Evolutionary conservation across 2,329 filamentous ascomycete genomes (phyloP), one percentile per base, ranked within the genome.

Genomic region (Pyrenochaeta sp.): DNA sequence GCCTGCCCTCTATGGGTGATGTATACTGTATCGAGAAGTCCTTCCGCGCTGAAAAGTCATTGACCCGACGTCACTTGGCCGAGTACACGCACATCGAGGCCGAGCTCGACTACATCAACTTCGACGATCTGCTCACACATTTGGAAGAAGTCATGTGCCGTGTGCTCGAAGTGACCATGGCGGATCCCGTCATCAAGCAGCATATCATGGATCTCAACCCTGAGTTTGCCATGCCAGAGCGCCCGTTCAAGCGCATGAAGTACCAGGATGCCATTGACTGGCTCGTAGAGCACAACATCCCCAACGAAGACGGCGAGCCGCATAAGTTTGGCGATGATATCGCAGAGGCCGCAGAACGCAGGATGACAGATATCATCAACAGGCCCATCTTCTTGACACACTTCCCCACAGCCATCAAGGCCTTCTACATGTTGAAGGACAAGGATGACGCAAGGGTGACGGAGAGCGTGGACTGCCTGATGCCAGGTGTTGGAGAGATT

Each of bases 11-110:
- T 37, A 81, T 97, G 63, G 94, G 94, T 60, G 90, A 96, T 69
- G 91, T 96, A 39, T 99, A 95, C 82, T 97, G 93, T 71, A 93
- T 99, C 64, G 92, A 96, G 74, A 96, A 96, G 73, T 97, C 93
- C 2, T 99, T 99, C 86, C 92, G 94, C 51, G 94, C 94, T 10
- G 94, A 99, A 75, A 96, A 96, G 77, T 93, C 88, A 6, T 80
- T 97, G 44, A 99, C 94, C 35, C 88, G 94, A 51, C 89, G 94
- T 65, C 94, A 99, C 72, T 77, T 99, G 63, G 89, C 90, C 34
- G 94, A 99, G 75, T 99, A 96, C 78, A 96, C 92, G 1, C 94
- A 99, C 77, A 83, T 99, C 58, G 94, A 99, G 76, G 93, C 87
- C 46, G 94, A 99, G 74, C 81, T 99, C 48, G 94, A 97, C 77